Conservation (phyloP, 169 alveolate genomes). For the Theileria orientalis region DNA sequence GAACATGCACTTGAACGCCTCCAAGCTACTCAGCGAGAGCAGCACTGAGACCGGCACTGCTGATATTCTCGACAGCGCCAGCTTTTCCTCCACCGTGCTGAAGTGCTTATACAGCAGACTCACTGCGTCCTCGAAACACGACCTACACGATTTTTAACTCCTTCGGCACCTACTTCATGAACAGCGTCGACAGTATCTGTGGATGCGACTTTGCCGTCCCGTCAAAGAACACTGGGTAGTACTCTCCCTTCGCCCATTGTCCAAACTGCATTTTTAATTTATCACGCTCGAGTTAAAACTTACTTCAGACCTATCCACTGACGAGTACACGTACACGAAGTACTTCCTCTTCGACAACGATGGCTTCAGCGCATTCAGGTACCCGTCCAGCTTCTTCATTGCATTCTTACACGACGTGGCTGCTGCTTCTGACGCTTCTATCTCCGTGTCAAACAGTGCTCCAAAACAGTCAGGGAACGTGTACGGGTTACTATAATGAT, state of each 20-base stretch:
- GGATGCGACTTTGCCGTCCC: slow-evolving; percentile 48
- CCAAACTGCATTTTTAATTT: slow-evolving; percentile 63
- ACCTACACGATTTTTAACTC: slow-evolving; percentile 4
- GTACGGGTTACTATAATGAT: slow-evolving; percentile 62
- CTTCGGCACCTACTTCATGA: slow-evolving; percentile 15
- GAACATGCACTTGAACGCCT: slow-evolving; percentile 63
- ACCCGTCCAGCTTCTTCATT: slow-evolving; percentile 57
- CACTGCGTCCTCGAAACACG: slow-evolving; percentile 64
- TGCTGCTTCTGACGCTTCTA: slow-evolving; percentile 48
- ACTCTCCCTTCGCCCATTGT: slow-evolving; percentile 63
- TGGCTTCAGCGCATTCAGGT: slow-evolving; percentile 58
- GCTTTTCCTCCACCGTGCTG: slow-evolving; percentile 62
- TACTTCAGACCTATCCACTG: slow-evolving; percentile 65
- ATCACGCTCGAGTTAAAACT: slow-evolving; percentile 19
- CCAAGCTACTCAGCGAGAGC: slow-evolving; percentile 48
- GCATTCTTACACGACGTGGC: slow-evolving; percentile 53
- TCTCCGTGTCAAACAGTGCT: slow-evolving; percentile 26
- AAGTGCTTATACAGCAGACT: slow-evolving; percentile 60
- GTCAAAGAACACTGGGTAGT: slow-evolving; percentile 67
- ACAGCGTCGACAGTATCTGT: slow-evolving; percentile 53
- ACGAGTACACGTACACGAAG: slow-evolving; percentile 55
- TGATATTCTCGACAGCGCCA: slow-evolving; percentile 67
- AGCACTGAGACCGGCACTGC: slow-evolving; percentile 66
- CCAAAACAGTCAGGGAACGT: slow-evolving; percentile 65
- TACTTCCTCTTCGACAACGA: slow-evolving; percentile 63